Percentiles rank a stretch among this genome's conserved stretches.
Conservation (phyloP, 78 protist species). For the Kipferlia bialata region DNA sequence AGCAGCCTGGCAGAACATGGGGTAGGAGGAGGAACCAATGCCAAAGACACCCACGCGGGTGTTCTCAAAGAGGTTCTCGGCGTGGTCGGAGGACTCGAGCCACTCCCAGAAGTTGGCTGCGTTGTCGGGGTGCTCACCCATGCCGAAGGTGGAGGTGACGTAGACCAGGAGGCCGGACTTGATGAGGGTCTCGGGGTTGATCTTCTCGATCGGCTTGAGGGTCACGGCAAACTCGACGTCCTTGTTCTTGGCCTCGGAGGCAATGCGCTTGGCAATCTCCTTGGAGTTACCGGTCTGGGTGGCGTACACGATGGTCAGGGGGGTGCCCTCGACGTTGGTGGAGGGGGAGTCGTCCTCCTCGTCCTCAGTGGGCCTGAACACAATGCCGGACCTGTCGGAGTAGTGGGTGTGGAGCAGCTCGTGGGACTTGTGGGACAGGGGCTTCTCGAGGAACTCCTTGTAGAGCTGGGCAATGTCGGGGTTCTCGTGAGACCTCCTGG, state of each 20-base stretch:
- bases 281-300: slow-evolving; percentile 21
- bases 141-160: slow-evolving; percentile 25
- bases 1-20: slow-evolving; percentile 17
- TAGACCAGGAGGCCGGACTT: background rate
- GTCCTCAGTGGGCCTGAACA: too few relatives aligned
- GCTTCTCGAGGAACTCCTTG: slow-evolving; percentile 12
- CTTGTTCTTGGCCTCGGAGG: background rate
- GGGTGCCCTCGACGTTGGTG: background rate
- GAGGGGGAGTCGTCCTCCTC: too few relatives aligned
- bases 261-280: background rate
- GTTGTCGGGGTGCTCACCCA: slow-evolving; percentile 20
- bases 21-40: slow-evolving; percentile 22
- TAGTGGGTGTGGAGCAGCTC: slow-evolving; percentile 34
- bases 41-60: slow-evolving; percentile 17
- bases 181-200: background rate
- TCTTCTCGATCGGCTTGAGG: background rate
- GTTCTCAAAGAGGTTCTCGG: background rate
- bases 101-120: slow-evolving; percentile 7
- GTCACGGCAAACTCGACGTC: too few relatives aligned
- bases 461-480: slow-evolving; percentile 18
- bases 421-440: slow-evolving; percentile 19
- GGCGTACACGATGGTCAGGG: slow-evolving; percentile 2
- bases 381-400: background rate
- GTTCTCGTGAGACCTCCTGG: slow-evolving; percentile 36
- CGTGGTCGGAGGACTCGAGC: background rate